Evolutionary conservation across 1,284 basidiomycete genomes (phyloP).

Genomic region (Tetrapyrgos nigripes): DNA sequence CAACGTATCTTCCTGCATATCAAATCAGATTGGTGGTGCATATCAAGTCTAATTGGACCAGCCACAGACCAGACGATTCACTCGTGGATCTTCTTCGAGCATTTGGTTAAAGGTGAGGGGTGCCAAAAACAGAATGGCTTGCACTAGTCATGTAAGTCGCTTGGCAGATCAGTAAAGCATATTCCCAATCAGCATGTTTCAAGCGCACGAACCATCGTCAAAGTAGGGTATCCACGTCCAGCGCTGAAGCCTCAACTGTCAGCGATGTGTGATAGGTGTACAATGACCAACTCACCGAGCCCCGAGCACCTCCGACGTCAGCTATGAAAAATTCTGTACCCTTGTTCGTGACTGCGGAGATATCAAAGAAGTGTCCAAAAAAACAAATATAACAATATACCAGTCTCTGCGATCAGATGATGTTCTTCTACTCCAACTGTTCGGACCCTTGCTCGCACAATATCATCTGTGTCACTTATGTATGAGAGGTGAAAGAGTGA

Average conservation of each 20-base stretch:
- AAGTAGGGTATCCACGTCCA: constrained; percentile 72
- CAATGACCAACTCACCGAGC: constrained; percentile 44
- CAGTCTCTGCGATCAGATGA: constrained; percentile 58
- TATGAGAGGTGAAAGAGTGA: not conserved
- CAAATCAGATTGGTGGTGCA: not conserved
- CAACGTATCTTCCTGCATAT: constrained; percentile 63
- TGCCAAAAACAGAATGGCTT: constrained; percentile 55
- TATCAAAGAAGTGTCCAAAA: not conserved
- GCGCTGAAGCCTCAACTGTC: constrained; percentile 41
- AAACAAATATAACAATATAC: constrained; percentile 32
- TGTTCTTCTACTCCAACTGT: constrained; percentile 77
- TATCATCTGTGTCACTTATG: constrained; percentile 50
- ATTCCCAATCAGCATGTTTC: not conserved
- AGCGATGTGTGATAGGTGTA: not conserved
- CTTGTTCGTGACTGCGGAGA: constrained; percentile 21
- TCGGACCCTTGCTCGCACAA: constrained; percentile 68
- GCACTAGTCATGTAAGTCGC: constrained; percentile 35
- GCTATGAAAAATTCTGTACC: constrained; percentile 70
- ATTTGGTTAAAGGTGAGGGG: constrained; percentile 51
- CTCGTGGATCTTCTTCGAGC: constrained; percentile 48
- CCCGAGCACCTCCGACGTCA: constrained; percentile 70
- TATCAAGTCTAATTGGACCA: not conserved
- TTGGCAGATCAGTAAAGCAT: not conserved
- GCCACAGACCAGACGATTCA: constrained; percentile 47
- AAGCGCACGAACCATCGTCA: constrained; percentile 53